phyloP scores from a whole-genome alignment of 2,329 filamentous ascomycete genomes.

The Ceratocystis huliohia region DNA sequence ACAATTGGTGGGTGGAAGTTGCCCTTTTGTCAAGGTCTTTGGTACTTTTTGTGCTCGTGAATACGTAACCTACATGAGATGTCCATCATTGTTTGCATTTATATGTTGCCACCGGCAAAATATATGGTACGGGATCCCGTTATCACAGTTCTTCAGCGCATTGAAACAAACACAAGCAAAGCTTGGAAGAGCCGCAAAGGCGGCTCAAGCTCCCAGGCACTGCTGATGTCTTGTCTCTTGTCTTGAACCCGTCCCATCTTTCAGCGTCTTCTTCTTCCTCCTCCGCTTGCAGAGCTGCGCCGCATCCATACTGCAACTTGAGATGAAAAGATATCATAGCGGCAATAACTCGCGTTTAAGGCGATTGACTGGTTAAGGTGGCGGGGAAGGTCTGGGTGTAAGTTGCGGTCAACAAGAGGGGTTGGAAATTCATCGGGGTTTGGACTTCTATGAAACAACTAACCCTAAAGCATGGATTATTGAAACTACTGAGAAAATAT shows the following conservation, averaged over 20 bases:
- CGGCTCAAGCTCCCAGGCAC: background rate
- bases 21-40: background rate
- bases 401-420: conserved; percentile 1
- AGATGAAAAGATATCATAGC: conserved; percentile 11
- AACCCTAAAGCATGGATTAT: background rate
- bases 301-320: background rate
- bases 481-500: background rate
- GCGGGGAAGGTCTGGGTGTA: conserved; percentile 8
- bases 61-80: background rate
- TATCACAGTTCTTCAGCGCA: background rate
- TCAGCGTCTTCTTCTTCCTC: background rate
- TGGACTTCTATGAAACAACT: background rate
- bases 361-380: background rate
- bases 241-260: no score
- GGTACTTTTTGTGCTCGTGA: background rate
- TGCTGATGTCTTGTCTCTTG: background rate
- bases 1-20: background rate
- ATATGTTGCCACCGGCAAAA: no score
- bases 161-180: background rate
- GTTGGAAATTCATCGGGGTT: background rate
- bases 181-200: background rate
- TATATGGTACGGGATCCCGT: no score
- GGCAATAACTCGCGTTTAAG: background rate
- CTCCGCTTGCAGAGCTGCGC: background rate
- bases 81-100: no score